phyloP scores from a whole-genome alignment of 345 rosid genomes.

The Fremontodendron californicum region DNA sequence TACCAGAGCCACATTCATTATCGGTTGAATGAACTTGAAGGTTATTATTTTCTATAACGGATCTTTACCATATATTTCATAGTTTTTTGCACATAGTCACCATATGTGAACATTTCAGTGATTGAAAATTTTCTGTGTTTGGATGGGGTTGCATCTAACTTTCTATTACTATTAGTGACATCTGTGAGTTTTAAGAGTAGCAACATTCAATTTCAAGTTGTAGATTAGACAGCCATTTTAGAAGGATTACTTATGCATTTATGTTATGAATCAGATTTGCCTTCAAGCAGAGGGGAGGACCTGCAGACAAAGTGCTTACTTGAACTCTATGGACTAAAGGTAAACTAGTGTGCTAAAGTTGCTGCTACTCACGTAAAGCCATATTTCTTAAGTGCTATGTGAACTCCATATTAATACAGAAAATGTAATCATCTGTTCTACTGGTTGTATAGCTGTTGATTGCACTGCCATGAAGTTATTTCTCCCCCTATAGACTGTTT shows the following conservation, averaged over 20 bases:
- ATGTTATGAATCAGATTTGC: slow-evolving; percentile 60
- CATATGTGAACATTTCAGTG: not conserved
- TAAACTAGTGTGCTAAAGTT: slow-evolving; percentile 26
- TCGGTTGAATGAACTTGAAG: slow-evolving; percentile 85
- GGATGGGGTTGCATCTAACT: not conserved
- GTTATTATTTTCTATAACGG: slow-evolving; percentile 32
- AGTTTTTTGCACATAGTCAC: not conserved
- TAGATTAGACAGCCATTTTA: not conserved
- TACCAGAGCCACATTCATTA: slow-evolving; percentile 54
- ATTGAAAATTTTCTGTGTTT: not conserved
- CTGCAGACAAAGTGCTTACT: slow-evolving; percentile 88
- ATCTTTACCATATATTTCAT: slow-evolving; percentile 2
- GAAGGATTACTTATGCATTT: slow-evolving; percentile 16
- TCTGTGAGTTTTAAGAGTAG: slow-evolving; percentile 1
- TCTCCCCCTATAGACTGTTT: not conserved
- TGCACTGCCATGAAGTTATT: not conserved
- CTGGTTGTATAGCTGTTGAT: not conserved
- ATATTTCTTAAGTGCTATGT: slow-evolving; percentile 1
- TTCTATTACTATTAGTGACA: not conserved
- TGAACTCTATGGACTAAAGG: slow-evolving; percentile 93
- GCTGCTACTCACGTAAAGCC: not conserved
- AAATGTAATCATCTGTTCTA: not conserved
- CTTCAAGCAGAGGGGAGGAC: slow-evolving; percentile 88
- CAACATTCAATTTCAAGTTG: not conserved
- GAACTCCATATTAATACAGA: not conserved